These are phyloP conservation scores for Musa troglodytarum DNA, from an alignment of 176 grass and related monocot species.

Conservation along the genomic window DNA sequence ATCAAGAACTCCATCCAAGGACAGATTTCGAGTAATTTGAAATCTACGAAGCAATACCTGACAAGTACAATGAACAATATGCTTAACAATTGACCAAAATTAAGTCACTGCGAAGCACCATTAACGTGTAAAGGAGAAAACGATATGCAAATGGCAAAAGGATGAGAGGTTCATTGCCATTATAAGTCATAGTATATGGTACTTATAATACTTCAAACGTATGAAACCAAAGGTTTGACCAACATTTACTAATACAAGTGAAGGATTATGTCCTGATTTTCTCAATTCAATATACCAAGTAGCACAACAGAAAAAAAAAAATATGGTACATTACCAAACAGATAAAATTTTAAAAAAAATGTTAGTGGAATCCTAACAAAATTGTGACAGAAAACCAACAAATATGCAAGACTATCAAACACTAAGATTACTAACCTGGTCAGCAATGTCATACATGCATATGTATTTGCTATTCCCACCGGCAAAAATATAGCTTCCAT, in stretches of 20 bases:
- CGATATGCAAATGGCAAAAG: background rate
- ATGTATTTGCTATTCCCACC: conserved; percentile 92
- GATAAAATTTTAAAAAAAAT: too few relatives aligned
- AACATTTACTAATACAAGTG: conserved; percentile 5
- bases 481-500: conserved; percentile 87
- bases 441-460: conserved; percentile 93
- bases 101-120: background rate
- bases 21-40: conserved; percentile 93
- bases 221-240: background rate
- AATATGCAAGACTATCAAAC: background rate
- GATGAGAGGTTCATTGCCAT: background rate
- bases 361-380: too few relatives aligned
- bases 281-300: background rate
- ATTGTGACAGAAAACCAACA: background rate
- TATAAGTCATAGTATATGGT: background rate
- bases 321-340: too few relatives aligned
- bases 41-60: conserved; percentile 86
- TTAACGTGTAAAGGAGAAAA: background rate
- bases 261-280: background rate
- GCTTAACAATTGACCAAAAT: background rate
- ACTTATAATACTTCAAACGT: background rate
- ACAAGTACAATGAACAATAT: conserved; percentile 16
- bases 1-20: conserved; percentile 92
- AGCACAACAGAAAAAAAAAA: too few relatives aligned
- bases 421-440: conserved; percentile 54